Conservation (phyloP, 2,329 filamentous ascomycete genomes). For the Byssoonygena ceratinophila region DNA sequence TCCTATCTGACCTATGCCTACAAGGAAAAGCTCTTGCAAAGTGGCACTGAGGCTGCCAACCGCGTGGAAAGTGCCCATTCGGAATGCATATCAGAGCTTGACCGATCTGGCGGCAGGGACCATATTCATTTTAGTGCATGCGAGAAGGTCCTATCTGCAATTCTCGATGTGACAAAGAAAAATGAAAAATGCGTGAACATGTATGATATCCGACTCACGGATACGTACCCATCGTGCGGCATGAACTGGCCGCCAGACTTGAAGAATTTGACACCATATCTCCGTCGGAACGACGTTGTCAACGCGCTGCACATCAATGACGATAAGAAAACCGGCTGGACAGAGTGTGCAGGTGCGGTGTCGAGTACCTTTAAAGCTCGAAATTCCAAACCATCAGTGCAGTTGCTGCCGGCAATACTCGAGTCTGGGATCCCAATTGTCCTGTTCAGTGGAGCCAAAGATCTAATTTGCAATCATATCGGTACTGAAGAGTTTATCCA, state of each 20-base stretch:
- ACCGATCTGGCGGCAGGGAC: conserved; percentile 48
- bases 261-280: conserved; percentile 63
- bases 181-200: conserved; percentile 71
- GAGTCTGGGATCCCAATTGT: conserved; percentile 62
- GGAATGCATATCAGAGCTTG: conserved; percentile 54
- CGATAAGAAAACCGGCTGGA: conserved; percentile 79
- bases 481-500: conserved; percentile 86
- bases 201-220: conserved; percentile 86
- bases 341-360: conserved; percentile 76
- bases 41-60: conserved; percentile 53
- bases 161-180: conserved; percentile 55
- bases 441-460: conserved; percentile 85
- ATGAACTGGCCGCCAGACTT: conserved; percentile 98
- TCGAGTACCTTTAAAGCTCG: conserved; percentile 57
- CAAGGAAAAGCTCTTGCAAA: conserved; percentile 59
- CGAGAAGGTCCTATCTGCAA: conserved; percentile 62
- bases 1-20: conserved; percentile 76
- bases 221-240: conserved; percentile 72
- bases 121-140: conserved; percentile 60
- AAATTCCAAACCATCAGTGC: conserved; percentile 62
- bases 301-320: conserved; percentile 70
- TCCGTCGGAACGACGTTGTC: conserved; percentile 69
- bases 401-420: conserved; percentile 67
- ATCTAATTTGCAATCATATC: conserved; percentile 93
- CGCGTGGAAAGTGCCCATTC: conserved; percentile 59